Conservation (phyloP, 169 alveolate genomes). For the Perkinsus chesapeaki region DNA sequence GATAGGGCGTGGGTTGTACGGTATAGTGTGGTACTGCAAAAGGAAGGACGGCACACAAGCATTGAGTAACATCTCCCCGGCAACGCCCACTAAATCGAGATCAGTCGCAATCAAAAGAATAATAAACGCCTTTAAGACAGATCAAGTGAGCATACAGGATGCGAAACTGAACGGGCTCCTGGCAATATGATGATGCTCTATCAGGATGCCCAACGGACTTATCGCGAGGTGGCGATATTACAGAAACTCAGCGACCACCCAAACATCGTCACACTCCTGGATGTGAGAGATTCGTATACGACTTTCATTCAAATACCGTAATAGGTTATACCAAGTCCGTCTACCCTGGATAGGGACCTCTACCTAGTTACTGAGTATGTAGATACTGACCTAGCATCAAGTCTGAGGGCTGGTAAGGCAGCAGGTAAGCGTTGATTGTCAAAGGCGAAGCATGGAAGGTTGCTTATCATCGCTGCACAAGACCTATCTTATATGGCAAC, state of each 20-base stretch:
- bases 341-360: background rate
- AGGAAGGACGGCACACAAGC: background rate
- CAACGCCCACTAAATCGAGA: background rate
- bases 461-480: background rate
- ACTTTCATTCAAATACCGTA: background rate
- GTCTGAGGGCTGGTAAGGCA: background rate
- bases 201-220: background rate
- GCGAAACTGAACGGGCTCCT: background rate
- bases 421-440: too few species aligned
- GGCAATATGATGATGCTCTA: background rate
- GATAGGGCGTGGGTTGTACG: background rate
- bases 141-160: background rate
- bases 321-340: background rate
- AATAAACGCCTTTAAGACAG: background rate
- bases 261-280: background rate
- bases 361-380: background rate
- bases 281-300: background rate
- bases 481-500: background rate
- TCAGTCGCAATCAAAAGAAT: background rate
- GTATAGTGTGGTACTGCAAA: background rate
- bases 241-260: background rate
- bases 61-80: background rate
- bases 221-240: background rate
- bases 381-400: background rate
- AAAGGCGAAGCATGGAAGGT: background rate